Evolutionary conservation across 1,284 basidiomycete genomes (phyloP).

Genomic region (Tremellales sp.): DNA sequence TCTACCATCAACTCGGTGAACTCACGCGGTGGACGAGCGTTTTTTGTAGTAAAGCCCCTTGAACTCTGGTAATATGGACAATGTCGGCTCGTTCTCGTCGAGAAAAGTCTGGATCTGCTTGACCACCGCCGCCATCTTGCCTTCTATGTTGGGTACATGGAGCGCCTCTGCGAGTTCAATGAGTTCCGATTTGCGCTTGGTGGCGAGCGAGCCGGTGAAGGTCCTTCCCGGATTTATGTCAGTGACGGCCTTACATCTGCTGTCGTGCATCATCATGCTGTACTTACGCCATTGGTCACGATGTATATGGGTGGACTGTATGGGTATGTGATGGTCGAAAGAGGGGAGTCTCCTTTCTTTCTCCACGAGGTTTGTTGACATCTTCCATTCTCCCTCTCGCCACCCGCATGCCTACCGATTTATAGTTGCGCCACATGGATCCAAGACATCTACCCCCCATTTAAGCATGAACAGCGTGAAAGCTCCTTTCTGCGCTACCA

Average conservation of each 20-base stretch:
- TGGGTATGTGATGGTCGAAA: too few species aligned
- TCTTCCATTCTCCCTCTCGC: too few species aligned
- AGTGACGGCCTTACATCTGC: too few species aligned
- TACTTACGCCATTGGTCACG: conserved; percentile 18
- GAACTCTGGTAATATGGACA: conserved; percentile 27
- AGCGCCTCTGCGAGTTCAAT: conserved; percentile 41
- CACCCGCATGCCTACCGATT: too few species aligned
- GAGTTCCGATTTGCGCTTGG: conserved; percentile 41
- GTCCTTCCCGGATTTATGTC: conserved; percentile 2
- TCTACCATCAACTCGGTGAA: neutral
- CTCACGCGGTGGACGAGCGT: neutral
- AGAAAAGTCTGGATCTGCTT: conserved; percentile 37
- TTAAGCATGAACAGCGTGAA: too few species aligned
- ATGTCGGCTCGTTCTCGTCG: conserved; percentile 24
- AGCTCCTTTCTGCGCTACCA: neutral
- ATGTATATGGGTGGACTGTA: neutral
- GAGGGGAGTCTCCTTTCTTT: too few species aligned
- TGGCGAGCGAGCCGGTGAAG: conserved; percentile 34
- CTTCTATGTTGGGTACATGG: conserved; percentile 23
- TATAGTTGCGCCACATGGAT: too few species aligned
- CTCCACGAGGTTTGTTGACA: too few species aligned
- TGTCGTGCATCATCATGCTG: too few species aligned
- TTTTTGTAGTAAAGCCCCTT: conserved; percentile 40
- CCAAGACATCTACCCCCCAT: too few species aligned
- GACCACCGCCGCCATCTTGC: conserved; percentile 25